phyloP scores from a whole-genome alignment of 1,139 yeast species.

The Pichia terricola region DNA sequence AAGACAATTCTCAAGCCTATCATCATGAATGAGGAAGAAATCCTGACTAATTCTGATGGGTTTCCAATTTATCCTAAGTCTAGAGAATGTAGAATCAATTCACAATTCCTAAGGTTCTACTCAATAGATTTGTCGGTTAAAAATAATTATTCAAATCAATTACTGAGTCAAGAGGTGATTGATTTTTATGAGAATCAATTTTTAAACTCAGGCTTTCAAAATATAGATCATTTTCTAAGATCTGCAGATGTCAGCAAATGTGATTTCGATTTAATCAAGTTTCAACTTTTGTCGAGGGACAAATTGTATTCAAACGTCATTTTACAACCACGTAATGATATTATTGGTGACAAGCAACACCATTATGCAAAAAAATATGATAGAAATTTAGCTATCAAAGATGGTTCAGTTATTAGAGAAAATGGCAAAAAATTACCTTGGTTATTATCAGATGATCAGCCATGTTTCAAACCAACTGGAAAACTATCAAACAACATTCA shows the following conservation, averaged over 20 bases:
- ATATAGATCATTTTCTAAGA: slow-evolving; percentile 14
- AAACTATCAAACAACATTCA: slow-evolving; percentile 26
- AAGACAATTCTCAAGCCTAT: slow-evolving; percentile 4
- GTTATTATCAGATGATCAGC: slow-evolving; percentile 22
- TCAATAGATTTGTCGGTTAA: slow-evolving; percentile 36
- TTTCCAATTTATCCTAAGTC: slow-evolving; percentile 17
- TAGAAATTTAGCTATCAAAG: not conserved
- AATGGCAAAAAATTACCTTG: slow-evolving; percentile 29
- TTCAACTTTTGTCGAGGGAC: slow-evolving; percentile 25
- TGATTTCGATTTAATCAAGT: slow-evolving; percentile 4
- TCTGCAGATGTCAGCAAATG: not conserved
- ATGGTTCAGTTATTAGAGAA: slow-evolving; percentile 16
- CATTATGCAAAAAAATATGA: slow-evolving; percentile 1
- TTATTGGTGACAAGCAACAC: slow-evolving; percentile 1
- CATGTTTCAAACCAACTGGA: slow-evolving; percentile 22
- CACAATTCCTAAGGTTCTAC: slow-evolving; percentile 37
- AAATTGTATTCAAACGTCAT: slow-evolving; percentile 43
- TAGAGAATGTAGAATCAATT: slow-evolving; percentile 41
- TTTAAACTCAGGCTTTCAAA: slow-evolving; percentile 12
- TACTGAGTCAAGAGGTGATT: slow-evolving; percentile 24
- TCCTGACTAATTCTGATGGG: no score
- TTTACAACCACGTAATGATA: slow-evolving; percentile 38
- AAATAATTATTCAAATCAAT: slow-evolving; percentile 23
- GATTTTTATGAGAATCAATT: slow-evolving; percentile 24
- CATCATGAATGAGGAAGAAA: not conserved